Evolutionary conservation across 2,329 filamentous ascomycete species (phyloP).

Genomic region (Dothistroma pini): DNA sequence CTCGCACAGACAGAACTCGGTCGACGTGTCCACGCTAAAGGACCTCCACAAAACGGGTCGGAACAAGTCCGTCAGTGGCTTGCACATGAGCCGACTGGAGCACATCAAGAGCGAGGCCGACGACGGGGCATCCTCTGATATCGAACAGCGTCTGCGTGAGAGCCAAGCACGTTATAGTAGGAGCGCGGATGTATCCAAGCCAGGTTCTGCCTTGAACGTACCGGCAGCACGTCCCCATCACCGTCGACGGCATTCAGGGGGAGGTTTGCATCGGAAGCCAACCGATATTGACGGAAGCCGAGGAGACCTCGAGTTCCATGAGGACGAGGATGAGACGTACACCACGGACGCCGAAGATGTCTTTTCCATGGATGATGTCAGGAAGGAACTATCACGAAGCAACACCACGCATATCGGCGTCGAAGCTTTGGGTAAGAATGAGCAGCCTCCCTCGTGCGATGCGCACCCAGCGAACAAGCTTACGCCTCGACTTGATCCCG

Average conservation of each 20-base stretch:
- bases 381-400: conserved; percentile 12
- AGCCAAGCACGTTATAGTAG: conserved; percentile 25
- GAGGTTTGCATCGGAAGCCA: conserved; percentile 70
- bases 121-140: conserved; percentile 26
- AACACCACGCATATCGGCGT: background rate
- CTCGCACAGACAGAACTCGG: conserved; percentile 29
- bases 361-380: conserved; percentile 62
- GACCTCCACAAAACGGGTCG: background rate
- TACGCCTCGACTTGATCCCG: conserved; percentile 25
- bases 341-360: conserved; percentile 71
- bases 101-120: conserved; percentile 37
- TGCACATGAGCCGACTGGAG: conserved; percentile 33
- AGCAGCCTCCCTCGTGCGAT: conserved; percentile 4
- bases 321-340: conserved; percentile 71
- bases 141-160: conserved; percentile 22
- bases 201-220: conserved; percentile 11
- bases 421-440: background rate
- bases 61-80: background rate
- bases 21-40: conserved; percentile 17
- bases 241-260: conserved; percentile 77
- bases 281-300: conserved; percentile 63
- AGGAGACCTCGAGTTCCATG: conserved; percentile 83
- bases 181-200: conserved; percentile 29
- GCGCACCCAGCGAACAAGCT: background rate
- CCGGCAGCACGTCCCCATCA: conserved; percentile 24